Evolutionary conservation across 2,329 filamentous ascomycete species (phyloP).

Genomic region (Tympanopsis confertula): DNA sequence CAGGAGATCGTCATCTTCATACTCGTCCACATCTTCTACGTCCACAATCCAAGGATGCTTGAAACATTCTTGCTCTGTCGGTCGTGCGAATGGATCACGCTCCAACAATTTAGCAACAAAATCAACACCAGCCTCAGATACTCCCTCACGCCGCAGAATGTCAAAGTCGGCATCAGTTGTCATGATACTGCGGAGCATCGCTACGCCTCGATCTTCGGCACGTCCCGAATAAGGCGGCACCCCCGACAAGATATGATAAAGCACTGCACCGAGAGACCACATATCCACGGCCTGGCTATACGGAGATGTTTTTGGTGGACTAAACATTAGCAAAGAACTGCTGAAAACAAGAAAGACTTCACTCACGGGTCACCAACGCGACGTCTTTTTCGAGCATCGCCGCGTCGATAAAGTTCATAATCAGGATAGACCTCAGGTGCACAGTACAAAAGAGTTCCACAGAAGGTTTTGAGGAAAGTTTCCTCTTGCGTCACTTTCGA

Average conservation of each 20-base stretch:
- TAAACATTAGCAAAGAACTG: constrained; percentile 27
- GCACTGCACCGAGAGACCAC: constrained; percentile 57
- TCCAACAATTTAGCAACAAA: not conserved
- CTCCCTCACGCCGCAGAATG: not conserved
- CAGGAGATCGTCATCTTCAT: not conserved
- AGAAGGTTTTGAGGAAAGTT: constrained; percentile 60
- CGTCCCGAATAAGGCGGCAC: constrained; percentile 33
- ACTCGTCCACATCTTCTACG: not conserved
- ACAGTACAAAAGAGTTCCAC: constrained; percentile 57
- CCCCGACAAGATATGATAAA: constrained; percentile 49
- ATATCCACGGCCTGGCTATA: constrained; percentile 59
- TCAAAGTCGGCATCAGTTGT: not conserved
- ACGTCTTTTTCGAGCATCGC: not conserved
- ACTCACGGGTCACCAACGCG: constrained; percentile 1
- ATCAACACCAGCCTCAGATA: constrained; percentile 1
- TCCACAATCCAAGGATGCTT: not conserved
- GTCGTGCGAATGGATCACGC: not conserved
- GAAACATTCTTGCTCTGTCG: not conserved
- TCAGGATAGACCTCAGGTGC: constrained; percentile 56
- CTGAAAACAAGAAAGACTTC: constrained; percentile 7
- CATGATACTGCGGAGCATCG: constrained; percentile 1
- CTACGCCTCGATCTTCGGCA: not conserved
- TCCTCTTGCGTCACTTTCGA: constrained; percentile 53
- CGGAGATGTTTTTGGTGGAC: constrained; percentile 16
- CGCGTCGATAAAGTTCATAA: not conserved